Conservation (phyloP, 164 flowering plant genomes). For the Protea cynaroides region DNA sequence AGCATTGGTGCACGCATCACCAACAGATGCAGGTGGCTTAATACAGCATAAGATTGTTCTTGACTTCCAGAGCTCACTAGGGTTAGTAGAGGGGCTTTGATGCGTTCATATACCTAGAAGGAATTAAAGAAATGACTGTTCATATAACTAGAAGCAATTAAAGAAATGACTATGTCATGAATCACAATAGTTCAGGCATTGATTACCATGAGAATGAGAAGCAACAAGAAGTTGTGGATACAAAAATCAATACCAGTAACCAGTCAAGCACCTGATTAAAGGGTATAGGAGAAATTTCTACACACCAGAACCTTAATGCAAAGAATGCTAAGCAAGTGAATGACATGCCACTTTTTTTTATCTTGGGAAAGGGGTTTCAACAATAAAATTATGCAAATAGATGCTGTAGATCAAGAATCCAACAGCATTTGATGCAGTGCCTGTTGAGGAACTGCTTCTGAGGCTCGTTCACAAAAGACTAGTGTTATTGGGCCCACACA, state of each 20-base stretch:
- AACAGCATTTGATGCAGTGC: too few species aligned
- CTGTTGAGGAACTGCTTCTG: too few species aligned
- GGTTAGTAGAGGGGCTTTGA: constrained; percentile 94
- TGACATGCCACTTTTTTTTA: neutral
- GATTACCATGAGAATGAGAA: neutral
- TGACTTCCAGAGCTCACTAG: constrained; percentile 93
- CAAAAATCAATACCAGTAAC: neutral
- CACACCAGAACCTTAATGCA: neutral
- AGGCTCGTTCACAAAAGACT: too few species aligned
- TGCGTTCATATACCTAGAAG: constrained; percentile 92
- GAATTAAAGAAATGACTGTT: constrained; percentile 15
- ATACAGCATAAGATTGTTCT: constrained; percentile 91
- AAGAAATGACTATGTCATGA: neutral
- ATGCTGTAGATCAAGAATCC: neutral
- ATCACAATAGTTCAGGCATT: neutral
- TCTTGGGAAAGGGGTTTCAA: neutral
- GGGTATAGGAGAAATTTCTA: neutral
- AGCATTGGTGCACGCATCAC: constrained; percentile 97
- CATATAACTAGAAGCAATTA: constrained; percentile 66
- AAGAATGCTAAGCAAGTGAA: neutral
- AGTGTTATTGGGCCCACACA: too few species aligned
- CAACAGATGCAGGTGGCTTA: constrained; percentile 93
- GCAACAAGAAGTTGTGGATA: neutral
- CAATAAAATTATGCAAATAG: neutral
- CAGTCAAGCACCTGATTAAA: neutral